Evolutionary conservation across 2,329 filamentous ascomycete species (phyloP).

Genomic region (Bertia moriformis): DNA sequence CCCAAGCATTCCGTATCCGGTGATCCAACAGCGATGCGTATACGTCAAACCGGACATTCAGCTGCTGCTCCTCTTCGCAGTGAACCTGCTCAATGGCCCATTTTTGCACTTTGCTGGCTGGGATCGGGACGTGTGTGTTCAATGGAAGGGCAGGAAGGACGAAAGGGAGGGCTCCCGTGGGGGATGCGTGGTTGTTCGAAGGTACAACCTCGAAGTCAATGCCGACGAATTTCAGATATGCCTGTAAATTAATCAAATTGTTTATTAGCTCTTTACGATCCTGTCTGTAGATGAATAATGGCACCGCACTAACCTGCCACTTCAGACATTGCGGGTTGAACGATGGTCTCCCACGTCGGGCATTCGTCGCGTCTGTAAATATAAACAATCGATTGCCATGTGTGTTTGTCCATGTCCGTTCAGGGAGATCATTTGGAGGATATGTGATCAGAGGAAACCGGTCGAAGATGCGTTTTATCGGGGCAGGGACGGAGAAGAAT

Average conservation of each 20-base stretch:
- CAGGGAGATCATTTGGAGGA: constrained; percentile 59
- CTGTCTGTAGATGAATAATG: constrained; percentile 4
- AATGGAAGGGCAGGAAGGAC: constrained; percentile 42
- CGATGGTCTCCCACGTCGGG: constrained; percentile 47
- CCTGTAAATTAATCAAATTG: constrained; percentile 43
- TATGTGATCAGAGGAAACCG: constrained; percentile 67
- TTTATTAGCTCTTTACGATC: constrained; percentile 2
- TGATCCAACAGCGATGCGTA: constrained; percentile 68
- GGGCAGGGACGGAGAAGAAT: constrained; percentile 47
- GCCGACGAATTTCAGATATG: constrained; percentile 65
- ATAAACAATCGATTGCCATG: constrained; percentile 49
- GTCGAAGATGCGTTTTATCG: constrained; percentile 73
- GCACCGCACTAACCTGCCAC: constrained; percentile 62
- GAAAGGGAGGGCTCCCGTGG: constrained; percentile 76
- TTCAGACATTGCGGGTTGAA: constrained; percentile 89
- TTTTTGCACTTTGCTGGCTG: constrained; percentile 52
- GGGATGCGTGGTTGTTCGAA: constrained; percentile 87
- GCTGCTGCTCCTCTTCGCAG: constrained; percentile 26
- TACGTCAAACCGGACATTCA: constrained; percentile 49
- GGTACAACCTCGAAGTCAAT: constrained; percentile 52
- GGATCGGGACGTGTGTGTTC: constrained; percentile 26
- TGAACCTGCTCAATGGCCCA: constrained; percentile 44
- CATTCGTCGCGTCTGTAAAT: constrained; percentile 56
- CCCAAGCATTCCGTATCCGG: constrained; percentile 74
- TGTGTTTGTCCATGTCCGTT: constrained; percentile 31